Evolutionary conservation across 495 filamentous ascomycete genomes (phyloP).

Genomic region (Amorphotheca resinae): DNA sequence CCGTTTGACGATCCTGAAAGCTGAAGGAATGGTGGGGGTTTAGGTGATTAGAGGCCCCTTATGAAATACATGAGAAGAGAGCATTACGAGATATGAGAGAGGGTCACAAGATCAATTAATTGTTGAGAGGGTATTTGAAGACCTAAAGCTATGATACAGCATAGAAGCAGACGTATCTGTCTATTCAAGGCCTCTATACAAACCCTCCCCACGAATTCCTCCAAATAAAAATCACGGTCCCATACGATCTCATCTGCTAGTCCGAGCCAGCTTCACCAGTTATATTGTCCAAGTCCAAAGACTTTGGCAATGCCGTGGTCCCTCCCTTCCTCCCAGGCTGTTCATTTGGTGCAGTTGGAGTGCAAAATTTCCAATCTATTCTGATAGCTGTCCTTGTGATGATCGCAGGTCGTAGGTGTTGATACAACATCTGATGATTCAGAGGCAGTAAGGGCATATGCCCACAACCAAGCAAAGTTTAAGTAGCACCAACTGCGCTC

Average conservation of each 20-base stretch:
- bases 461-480: slow-evolving; percentile 14
- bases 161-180: slow-evolving; percentile 8
- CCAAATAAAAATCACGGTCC: slow-evolving; percentile 7
- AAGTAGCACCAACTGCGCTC: slow-evolving; percentile 14
- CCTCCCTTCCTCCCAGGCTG: slow-evolving; percentile 20
- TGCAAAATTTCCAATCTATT: slow-evolving; percentile 15
- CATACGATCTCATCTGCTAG: slow-evolving; percentile 12
- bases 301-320: slow-evolving; percentile 14
- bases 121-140: slow-evolving; percentile 10
- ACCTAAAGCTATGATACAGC: slow-evolving; percentile 18
- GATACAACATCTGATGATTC: slow-evolving; percentile 15
- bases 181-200: slow-evolving; percentile 1
- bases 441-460: slow-evolving; percentile 6
- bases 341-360: slow-evolving; percentile 12
- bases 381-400: slow-evolving; percentile 10
- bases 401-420: slow-evolving; percentile 11
- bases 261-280: slow-evolving; percentile 18
- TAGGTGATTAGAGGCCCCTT: background rate
- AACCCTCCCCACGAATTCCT: slow-evolving; percentile 7
- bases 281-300: slow-evolving; percentile 1
- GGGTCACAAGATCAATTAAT: background rate
- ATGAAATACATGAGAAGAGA: too few relatives aligned
- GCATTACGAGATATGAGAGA: background rate
- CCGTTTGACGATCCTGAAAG: slow-evolving; percentile 11
- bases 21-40: too few relatives aligned